Evolutionary conservation across 225 moss, liverwort and hornwort genomes (phyloP).

Genomic region (Takakia lepidozioides): DNA sequence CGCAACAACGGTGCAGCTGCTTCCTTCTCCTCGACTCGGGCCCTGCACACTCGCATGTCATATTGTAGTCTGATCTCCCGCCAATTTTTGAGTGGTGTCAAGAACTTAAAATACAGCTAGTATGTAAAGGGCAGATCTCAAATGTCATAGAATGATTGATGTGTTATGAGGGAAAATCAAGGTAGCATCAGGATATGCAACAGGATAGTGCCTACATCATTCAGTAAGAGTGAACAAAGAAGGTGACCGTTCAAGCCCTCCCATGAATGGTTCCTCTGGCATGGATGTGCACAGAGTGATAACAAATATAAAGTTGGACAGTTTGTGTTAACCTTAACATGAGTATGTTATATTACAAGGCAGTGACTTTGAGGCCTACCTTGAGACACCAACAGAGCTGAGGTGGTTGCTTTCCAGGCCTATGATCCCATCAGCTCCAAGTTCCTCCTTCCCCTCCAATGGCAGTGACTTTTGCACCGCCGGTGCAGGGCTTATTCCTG

Average conservation of each 20-base stretch:
- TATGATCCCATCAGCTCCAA: conserved; percentile 1
- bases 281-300: too few species aligned
- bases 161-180: too few species aligned
- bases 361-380: not conserved
- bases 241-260: not conserved
- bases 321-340: too few species aligned
- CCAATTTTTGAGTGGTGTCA: too few species aligned
- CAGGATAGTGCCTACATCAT: too few species aligned
- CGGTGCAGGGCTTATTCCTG: conserved; percentile 8
- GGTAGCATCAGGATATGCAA: too few species aligned
- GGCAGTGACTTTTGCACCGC: conserved; percentile 6
- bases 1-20: conserved; percentile 21
- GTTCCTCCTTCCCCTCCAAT: not conserved
- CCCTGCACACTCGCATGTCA: too few species aligned
- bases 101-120: too few species aligned
- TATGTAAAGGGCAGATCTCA: too few species aligned
- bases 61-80: too few species aligned
- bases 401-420: not conserved
- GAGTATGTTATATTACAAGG: not conserved
- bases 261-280: not conserved
- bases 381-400: not conserved
- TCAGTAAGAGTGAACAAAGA: not conserved
- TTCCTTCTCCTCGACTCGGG: conserved; percentile 37
- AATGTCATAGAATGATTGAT: too few species aligned
- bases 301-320: too few species aligned